Evolutionary conservation across 2,329 filamentous ascomycete genomes (phyloP).

Genomic region (Aspergillus quadricinctus): DNA sequence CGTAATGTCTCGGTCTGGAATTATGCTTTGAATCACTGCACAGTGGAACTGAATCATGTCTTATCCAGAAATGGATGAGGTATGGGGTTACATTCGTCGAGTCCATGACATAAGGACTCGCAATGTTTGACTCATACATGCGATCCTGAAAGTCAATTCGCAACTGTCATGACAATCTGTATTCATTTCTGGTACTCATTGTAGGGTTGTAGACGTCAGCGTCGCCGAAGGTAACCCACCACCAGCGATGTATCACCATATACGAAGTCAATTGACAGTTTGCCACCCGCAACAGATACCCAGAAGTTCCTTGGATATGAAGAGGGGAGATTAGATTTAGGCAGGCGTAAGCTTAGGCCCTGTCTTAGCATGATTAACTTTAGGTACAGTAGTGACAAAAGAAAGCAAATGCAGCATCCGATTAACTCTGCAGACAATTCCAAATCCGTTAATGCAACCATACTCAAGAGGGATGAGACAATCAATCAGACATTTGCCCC

Average conservation of each 20-base stretch:
- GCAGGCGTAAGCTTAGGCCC: too few relatives aligned
- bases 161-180: neutral
- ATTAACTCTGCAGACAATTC: neutral
- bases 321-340: neutral
- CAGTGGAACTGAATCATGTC: neutral
- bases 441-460: neutral
- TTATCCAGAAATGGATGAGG: neutral
- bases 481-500: slow-evolving; percentile 9
- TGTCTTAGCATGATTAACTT: neutral
- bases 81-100: neutral
- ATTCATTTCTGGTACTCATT: neutral
- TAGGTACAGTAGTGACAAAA: neutral
- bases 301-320: too few relatives aligned
- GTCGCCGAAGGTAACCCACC: neutral
- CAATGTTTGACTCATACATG: neutral
- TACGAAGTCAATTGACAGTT: neutral
- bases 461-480: neutral
- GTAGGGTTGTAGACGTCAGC: neutral
- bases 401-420: neutral
- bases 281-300: too few relatives aligned
- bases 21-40: neutral
- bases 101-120: neutral
- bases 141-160: neutral
- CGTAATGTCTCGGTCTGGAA: neutral
- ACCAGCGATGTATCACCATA: neutral